A percentile compares a stretch with the other conserved stretches of the same genome.
Evolutionary conservation across 1,284 basidiomycete genomes (phyloP).

Genomic region (Anthracocystis walkeri): DNA sequence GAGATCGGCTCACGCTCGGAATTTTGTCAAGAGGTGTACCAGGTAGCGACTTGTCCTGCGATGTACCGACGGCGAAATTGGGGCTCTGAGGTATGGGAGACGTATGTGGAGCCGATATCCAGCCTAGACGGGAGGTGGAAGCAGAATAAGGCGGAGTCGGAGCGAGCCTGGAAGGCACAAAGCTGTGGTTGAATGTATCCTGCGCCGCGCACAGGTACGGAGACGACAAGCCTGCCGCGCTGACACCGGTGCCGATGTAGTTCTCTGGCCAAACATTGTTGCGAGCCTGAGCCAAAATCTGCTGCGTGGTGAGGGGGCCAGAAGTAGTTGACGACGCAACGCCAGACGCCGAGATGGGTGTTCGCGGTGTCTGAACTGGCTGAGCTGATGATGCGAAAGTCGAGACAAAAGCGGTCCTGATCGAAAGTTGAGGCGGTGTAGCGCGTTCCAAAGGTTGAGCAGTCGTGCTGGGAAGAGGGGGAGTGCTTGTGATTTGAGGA

Average conservation of each 20-base stretch:
- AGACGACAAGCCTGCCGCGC: constrained; percentile 36
- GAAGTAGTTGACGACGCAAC: constrained; percentile 3
- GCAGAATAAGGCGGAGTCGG: constrained; percentile 26
- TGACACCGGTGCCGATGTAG: constrained; percentile 37
- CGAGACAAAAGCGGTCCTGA: constrained; percentile 14
- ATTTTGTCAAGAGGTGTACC: constrained; percentile 4
- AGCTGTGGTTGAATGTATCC: constrained; percentile 28
- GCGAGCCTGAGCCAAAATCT: constrained; percentile 44
- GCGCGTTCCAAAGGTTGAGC: constrained; percentile 11
- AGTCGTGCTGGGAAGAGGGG: constrained; percentile 15
- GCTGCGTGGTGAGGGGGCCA: constrained; percentile 43
- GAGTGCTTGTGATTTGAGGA: constrained; percentile 10
- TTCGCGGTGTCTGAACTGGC: constrained; percentile 8
- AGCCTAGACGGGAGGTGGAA: constrained; percentile 12
- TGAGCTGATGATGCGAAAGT: constrained; percentile 5
- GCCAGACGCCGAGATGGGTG: constrained; percentile 8
- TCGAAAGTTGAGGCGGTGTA: constrained; percentile 4
- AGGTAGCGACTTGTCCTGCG: constrained; percentile 31
- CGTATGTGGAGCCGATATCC: constrained; percentile 24
- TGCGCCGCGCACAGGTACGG: constrained; percentile 24
- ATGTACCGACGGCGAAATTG: background rate
- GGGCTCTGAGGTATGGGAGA: constrained; percentile 24
- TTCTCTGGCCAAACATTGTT: constrained; percentile 50
- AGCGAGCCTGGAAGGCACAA: constrained; percentile 32
- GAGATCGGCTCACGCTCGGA: constrained; percentile 8